Base-by-base conservation (phyloP, 768 basidiomycete genomes). In the Rhizopogon sp. region DNA sequence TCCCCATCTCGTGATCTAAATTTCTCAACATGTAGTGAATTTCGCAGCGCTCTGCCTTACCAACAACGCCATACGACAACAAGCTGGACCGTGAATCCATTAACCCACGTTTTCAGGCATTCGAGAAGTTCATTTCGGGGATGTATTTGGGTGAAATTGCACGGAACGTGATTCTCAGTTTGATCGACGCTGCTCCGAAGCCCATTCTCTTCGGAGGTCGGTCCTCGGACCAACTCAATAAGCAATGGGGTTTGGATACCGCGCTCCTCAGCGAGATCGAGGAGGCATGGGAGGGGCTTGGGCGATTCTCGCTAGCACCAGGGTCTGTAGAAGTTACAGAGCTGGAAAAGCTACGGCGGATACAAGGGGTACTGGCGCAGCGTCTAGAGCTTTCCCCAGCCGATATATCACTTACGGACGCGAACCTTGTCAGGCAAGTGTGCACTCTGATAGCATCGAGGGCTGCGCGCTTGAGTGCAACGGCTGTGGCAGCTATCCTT, bases 91-190 rank as follows among this genome's bases (percentile, higher is more conserved):
- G 97, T 50, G 83, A 88, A 64, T 92, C 88, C 55, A 98, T 98
- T 72, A 99, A 99, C 64, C 94, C 95, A 28, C 77, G 81, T 37
- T 88, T 81, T 67, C 97, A 98, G 68, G 90, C 90, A 2, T 98
- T 93, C 67, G 97, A 99, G 72, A 99, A 98, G 76, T 93, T 97
- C 74, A 89, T 99, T 61, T 97, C 93, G 1, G 97, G 97, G 54
- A 98, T 99, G 96, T 99, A 99, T 70, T 83, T 98, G 40, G 97
- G 97, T 54, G 97, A 99, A 72, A 82, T 98, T 58, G 81, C 87
- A 25, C 87, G 97, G 39, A 90, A 90, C 65, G 74, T 96, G 62
- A 77, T 98, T 51, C 77, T 93, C 31, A 81, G 91, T 47, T 75
- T 98, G 59, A 76, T 96, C 60, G 91, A 93, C 61, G 85, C 87